A percentile compares a stretch with the other conserved stretches of the same genome.
Conservation (phyloP, 2,329 filamentous ascomycete species). For the Zymoseptoria pseudotritici region DNA sequence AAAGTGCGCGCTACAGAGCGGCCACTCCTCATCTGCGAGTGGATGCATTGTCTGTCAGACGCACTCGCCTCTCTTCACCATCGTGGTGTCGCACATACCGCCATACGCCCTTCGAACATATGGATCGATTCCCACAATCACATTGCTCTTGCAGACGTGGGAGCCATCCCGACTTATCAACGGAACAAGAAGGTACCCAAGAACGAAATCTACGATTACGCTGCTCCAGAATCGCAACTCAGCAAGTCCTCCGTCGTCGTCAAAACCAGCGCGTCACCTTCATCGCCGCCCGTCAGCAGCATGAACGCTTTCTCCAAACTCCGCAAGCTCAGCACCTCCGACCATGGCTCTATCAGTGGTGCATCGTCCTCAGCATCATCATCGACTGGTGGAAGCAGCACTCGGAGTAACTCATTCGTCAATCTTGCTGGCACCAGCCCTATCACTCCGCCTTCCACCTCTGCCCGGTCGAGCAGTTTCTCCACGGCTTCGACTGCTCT, state of each 20-base stretch:
- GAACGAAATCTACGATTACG: slow-evolving; percentile 65
- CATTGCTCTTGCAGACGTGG: slow-evolving; percentile 60
- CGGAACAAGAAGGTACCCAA: slow-evolving; percentile 51
- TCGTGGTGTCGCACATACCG: slow-evolving; percentile 56
- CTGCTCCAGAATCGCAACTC: slow-evolving; percentile 59
- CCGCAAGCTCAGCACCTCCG: slow-evolving; percentile 23
- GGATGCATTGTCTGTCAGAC: slow-evolving; percentile 67
- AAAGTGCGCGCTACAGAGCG: slow-evolving; percentile 54
- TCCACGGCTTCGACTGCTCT: slow-evolving; percentile 14
- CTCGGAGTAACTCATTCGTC: slow-evolving; percentile 24
- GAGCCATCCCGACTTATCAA: slow-evolving; percentile 42
- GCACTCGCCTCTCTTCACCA: slow-evolving; percentile 61
- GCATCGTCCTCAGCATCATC: slow-evolving; percentile 27
- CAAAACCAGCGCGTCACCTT: slow-evolving; percentile 15
- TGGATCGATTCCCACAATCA: slow-evolving; percentile 58
- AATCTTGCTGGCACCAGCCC: slow-evolving; percentile 17
- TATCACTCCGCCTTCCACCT: slow-evolving; percentile 16
- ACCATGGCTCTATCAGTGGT: slow-evolving; percentile 13
- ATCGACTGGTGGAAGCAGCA: slow-evolving; percentile 25
- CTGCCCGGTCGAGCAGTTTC: slow-evolving; percentile 20
- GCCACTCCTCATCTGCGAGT: slow-evolving; percentile 57
- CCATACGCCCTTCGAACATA: slow-evolving; percentile 64
- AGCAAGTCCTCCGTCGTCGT: slow-evolving; percentile 35
- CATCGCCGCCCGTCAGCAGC: slow-evolving; percentile 21
- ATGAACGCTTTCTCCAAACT: slow-evolving; percentile 23